Evolutionary conservation across 306 rosid species (phyloP).

Genomic region (Crataegus laevigata): DNA sequence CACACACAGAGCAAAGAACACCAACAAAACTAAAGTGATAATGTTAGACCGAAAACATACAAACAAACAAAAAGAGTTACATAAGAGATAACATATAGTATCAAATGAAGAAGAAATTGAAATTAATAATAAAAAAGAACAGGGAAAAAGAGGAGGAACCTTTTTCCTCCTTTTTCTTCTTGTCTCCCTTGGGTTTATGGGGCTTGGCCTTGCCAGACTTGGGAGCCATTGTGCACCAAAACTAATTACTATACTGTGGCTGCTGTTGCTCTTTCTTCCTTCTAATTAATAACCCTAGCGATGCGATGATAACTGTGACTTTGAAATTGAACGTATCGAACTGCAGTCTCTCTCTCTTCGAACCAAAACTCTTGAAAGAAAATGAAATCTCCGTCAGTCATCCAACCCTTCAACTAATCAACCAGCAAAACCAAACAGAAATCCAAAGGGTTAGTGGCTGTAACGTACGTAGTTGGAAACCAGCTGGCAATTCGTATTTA

Average conservation of each 20-base stretch:
- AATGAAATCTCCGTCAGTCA: too few relatives aligned
- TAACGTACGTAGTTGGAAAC: too few relatives aligned
- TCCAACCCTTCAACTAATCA: too few relatives aligned
- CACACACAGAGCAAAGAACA: background rate
- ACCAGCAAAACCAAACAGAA: too few relatives aligned
- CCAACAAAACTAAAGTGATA: background rate
- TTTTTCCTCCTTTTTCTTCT: constrained; percentile 94
- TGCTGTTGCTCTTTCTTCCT: too few relatives aligned
- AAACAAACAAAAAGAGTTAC: background rate
- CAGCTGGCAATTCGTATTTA: too few relatives aligned
- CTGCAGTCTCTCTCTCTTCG: background rate
- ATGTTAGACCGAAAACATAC: background rate
- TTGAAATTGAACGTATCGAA: constrained; percentile 27
- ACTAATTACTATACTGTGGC: background rate
- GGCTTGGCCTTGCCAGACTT: constrained; percentile 74
- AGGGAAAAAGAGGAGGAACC: constrained; percentile 22
- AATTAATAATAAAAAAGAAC: background rate
- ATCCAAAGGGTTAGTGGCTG: too few relatives aligned
- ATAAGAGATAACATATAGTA: background rate
- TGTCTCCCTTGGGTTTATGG: constrained; percentile 80
- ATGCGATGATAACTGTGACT: constrained; percentile 30
- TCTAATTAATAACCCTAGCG: background rate
- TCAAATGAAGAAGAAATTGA: background rate
- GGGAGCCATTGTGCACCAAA: constrained; percentile 70
- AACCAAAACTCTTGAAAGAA: background rate